Base-by-base conservation (phyloP, 1,139 yeast genomes). In the Candida pseudoviswanathii region DNA sequence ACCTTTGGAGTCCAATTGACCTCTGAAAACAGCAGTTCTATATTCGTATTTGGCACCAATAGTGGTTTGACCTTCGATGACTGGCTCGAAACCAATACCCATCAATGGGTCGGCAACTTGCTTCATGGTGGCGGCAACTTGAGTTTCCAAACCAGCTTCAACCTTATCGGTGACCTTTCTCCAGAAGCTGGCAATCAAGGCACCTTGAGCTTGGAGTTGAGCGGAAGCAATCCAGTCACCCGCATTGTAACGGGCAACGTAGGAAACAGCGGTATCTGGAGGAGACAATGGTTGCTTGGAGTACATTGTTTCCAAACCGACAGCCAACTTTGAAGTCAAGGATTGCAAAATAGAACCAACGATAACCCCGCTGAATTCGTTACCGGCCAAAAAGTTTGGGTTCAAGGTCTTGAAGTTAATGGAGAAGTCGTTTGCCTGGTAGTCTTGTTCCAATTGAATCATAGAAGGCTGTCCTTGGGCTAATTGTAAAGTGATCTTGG, bases 1-100 rank as follows among this genome's bases (percentile, higher is more conserved):
- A 71, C 99, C 99, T 54, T 81, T 78, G 49, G 96, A 84, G 73
- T 92, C 97, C 55, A 94, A 67, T 72, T 92, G 96, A 64, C 98
- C 98, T 73, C 99, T 86, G 83, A 90, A 91, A 50, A 90, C 86
- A 53, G 96, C 86, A 73, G 91, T 96, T 76, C 97, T 91, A 81
- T 91, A 95, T 76, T 94, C 99, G 73, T 94, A 94, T 76, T 92
- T 94, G 63, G 97, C 97, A 72, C 97, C 99, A 51, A 94, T 70
- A 55, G 97, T 89, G 62, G 99, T 92, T 61, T 82, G 82, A 64
- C 96, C 98, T 67, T 92, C 97, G 52, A 90, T 79, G 47, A 86
- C 84, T 43, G 96, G 92, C 70, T 86, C 88, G 63, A 80, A 79
- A 50, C 89, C 89, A 57, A 89, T 84, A 53, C 91, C 92, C 80